Conservation (phyloP, 2,329 filamentous ascomycete genomes). For the Rutstroemia sp. region DNA sequence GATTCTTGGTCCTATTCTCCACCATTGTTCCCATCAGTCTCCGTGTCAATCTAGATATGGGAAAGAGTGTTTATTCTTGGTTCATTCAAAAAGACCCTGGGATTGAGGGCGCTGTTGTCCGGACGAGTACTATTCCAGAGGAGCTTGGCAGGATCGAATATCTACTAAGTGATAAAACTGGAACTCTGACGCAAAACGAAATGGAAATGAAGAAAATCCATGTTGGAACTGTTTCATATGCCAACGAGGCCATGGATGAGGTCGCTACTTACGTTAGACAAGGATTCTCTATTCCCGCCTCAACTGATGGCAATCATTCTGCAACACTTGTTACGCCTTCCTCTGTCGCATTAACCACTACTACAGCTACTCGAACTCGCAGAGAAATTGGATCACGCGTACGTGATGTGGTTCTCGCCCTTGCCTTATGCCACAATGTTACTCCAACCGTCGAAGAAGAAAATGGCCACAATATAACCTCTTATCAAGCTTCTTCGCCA, state of each 20-base stretch:
- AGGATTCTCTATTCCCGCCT: slow-evolving; percentile 57
- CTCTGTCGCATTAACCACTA: slow-evolving; percentile 52
- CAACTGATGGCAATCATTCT: slow-evolving; percentile 37
- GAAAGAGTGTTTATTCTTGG: slow-evolving; percentile 90
- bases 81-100: slow-evolving; percentile 90
- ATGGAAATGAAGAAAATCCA: slow-evolving; percentile 99
- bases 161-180: slow-evolving; percentile 92
- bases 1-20: slow-evolving; percentile 97
- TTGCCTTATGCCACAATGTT: slow-evolving; percentile 94
- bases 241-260: slow-evolving; percentile 98
- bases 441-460: slow-evolving; percentile 85
- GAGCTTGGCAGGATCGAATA: slow-evolving; percentile 95
- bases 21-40: slow-evolving; percentile 97
- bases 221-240: slow-evolving; percentile 95
- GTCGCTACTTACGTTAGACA: slow-evolving; percentile 80
- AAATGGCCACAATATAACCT: slow-evolving; percentile 67
- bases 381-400: slow-evolving; percentile 92
- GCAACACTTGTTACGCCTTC: slow-evolving; percentile 66
- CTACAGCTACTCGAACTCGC: slow-evolving; percentile 68
- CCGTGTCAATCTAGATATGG: slow-evolving; percentile 93
- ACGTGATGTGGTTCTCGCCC: slow-evolving; percentile 82
- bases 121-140: slow-evolving; percentile 95
- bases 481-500: slow-evolving; percentile 93
- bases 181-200: slow-evolving; percentile 95
- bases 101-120: slow-evolving; percentile 85